Base-by-base conservation (phyloP, 768 basidiomycete species). In the Collybia sp. region DNA sequence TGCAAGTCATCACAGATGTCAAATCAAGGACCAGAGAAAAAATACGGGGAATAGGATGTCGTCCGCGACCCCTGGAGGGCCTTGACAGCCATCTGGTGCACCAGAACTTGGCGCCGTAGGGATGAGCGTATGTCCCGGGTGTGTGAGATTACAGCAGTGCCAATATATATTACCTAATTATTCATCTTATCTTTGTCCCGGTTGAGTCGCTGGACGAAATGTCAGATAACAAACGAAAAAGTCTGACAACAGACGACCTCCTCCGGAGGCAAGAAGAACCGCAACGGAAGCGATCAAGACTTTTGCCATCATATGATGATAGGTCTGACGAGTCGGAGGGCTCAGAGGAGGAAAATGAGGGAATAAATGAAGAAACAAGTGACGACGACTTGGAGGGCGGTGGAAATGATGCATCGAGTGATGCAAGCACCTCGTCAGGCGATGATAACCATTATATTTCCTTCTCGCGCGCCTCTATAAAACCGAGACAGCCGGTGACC, bases 211-310 rank as follows among this genome's bases (percentile, higher is more conserved):
- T 9, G 18, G 3, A 40, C 18, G 12, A n/a, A 51, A 56, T 55
- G 48, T 11, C 44, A 37, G 40, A 40, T 33, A 39, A 31, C 33
- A 65, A 60, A 48, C 60, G 63, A 34, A 62, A 65, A 51, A 50
- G 57, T 0, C 45, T 72, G 18, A 72, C 70, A 32, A 58, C 68
- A 0, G 79, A 79, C 48, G 77, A 79, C 39, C 60, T 78, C 6
- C 62, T 78, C 40, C 69, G 65, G 48, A 58, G 63, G 42, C 71
- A 71, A 51, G 79, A 81, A 48, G 69, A 63, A 31, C 65, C 62
- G 16, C 51, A 57, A 1, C 47, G 54, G 2, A 79, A 81, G 55
- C 68, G 65, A 48, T 51, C 57, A 40, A 68, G 60, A 30, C 43
- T 69, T 17, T 53, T 48, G n/a, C 17, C 25, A 2, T 39, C 30